Evolutionary conservation across 1,139 yeast genomes (phyloP), one percentile per base, ranked within the genome.

Genomic region (Scheffersomyces insectosa): DNA sequence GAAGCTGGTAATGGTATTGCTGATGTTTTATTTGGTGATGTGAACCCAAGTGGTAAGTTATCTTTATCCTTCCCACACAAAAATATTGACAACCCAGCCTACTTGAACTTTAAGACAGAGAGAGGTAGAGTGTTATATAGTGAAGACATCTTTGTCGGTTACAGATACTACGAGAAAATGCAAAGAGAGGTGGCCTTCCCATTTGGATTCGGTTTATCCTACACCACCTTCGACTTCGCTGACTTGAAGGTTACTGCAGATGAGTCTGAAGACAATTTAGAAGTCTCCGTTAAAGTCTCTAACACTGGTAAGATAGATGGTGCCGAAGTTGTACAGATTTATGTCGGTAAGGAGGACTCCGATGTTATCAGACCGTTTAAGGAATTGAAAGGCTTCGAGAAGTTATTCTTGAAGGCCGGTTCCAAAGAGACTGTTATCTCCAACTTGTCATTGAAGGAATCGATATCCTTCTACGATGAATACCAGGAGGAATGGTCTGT

Each of bases 351-450:
- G 46, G 52, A 59, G 12, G 61, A 62, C 28, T 66, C 82, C 7
- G 56, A 63, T 33, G 64, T 77, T 40, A 65, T 65, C 35, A 72
- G 85, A 53, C 84, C 85, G 12, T 56, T 68, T 15, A 81, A 81
- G 59, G 86, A 82, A 54, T 70, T 81, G 55, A 79, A 76, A 58
- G 83, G 75, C 36, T 81, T 77, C 54, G 72, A 63, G 36, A 80
- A 81, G 13, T 15, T 31, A 31, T 31, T 31, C 34, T 31, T 31
- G 34, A 31, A 31, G 34, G 23, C 23, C 5, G 34, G 34, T 12
- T 14, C 34, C 20, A 15, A 31, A 12, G 34, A 31, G n/a, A 31
- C 34, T 29, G 37, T 16, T 28, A 37, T 29, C 10, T 8, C 23
- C 44, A 50, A 33, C 5, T 39, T 47, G 25, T 42, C 45, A 6